Conservation (phyloP, 345 rosid genomes). For the Tarenaya hassleriana region DNA sequence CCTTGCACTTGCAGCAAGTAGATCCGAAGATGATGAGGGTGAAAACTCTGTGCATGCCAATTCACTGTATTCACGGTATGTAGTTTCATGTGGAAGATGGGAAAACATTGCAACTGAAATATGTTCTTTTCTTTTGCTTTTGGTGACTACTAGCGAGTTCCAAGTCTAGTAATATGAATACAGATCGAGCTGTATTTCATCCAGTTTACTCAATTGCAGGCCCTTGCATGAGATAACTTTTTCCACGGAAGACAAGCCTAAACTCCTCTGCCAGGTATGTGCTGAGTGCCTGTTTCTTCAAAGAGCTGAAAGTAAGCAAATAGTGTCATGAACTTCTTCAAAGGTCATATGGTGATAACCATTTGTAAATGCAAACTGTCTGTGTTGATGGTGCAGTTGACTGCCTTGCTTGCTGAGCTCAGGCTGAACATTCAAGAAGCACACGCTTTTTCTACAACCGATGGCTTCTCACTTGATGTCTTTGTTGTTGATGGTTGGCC, state of each 20-base stretch:
- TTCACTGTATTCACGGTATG: slow-evolving; percentile 57
- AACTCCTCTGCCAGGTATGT: slow-evolving; percentile 87
- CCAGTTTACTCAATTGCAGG: slow-evolving; percentile 43
- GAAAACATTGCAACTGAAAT: too few species aligned
- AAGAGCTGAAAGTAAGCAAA: slow-evolving; percentile 6
- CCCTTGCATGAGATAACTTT: slow-evolving; percentile 96
- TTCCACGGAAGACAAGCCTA: slow-evolving; percentile 88
- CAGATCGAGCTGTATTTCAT: too few species aligned
- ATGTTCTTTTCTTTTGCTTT: background rate
- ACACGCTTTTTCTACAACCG: slow-evolving; percentile 87
- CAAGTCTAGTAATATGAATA: background rate
- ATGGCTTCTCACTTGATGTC: slow-evolving; percentile 93
- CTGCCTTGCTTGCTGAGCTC: slow-evolving; percentile 78
- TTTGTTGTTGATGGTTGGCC: slow-evolving; percentile 99
- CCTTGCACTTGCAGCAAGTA: slow-evolving; percentile 62
- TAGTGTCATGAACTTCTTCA: background rate
- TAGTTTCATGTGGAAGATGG: slow-evolving; percentile 18
- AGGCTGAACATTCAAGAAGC: slow-evolving; percentile 98
- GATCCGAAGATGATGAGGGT: slow-evolving; percentile 42
- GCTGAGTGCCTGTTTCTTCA: slow-evolving; percentile 12
- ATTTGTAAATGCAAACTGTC: slow-evolving; percentile 17
- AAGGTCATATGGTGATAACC: background rate
- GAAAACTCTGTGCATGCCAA: slow-evolving; percentile 77
- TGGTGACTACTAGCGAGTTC: background rate
- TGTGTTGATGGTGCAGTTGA: slow-evolving; percentile 52